Base-by-base conservation (phyloP, 495 filamentous ascomycete species). In the Daldinia concentrica region DNA sequence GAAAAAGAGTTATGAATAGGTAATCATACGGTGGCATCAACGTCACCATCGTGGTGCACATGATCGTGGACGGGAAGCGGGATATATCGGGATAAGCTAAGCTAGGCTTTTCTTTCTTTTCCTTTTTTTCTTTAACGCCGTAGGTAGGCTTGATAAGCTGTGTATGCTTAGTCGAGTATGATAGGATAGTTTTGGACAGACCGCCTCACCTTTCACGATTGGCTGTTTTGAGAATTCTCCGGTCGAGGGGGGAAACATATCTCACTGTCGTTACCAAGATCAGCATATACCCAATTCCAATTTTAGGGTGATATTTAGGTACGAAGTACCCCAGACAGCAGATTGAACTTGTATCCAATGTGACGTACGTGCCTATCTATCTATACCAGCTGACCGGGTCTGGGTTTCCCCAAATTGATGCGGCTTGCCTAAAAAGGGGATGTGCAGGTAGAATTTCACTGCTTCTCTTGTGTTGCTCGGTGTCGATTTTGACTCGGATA, bases 21-120 rank as follows among this genome's bases (percentile, higher is more conserved):
- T 61, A 63, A 64, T 73, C 9, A 69, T 65, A 56, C 50, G 39
- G 61, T 37, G 6, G 65, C 68, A 29, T 66, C 56, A 55, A 69
- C 65, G 65, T 69, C 65, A 73, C 59, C 58, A 17, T 37, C 34
- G 39, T 56, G 22, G 24, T 36, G 41, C 45, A 26, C 60, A 54
- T 59, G 45, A 43, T 27, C 36, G 41, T 54, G 41, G 17, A 61
- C 36, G 19, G 19, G 55, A 55, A 15, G 43, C 64, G 58, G 66
- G 24, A 61, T 22, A 52, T 56, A 27, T 56, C 64, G 64, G 64
- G 37, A 68, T 15, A 52, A 27, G 43, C 14, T 9, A 60, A 30
- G 7, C 11, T 5, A 3, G 3, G 15, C 27, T 24, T 22, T 41
- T 39, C n/a, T 24, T 15, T 41, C 9, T 9, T 11, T n/a, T 32